Percentiles rank a stretch among this genome's conserved stretches.
These are phyloP conservation scores for Zoysia japonica DNA, from an alignment of 176 grass and related monocot species.

Conservation along the genomic window DNA sequence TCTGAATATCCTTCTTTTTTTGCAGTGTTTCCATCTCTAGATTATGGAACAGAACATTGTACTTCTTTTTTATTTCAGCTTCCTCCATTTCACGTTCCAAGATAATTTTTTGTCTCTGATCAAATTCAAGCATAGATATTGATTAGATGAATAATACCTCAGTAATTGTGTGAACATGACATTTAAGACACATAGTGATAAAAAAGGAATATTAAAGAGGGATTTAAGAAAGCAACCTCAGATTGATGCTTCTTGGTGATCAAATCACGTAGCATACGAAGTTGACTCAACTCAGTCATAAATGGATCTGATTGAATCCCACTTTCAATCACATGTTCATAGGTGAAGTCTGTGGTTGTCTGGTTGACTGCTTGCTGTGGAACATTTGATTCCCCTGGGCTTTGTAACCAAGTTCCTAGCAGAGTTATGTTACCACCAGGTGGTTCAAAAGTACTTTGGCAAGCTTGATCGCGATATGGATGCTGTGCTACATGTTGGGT, in stretches of 20 bases:
- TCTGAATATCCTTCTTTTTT: constrained; percentile 37
- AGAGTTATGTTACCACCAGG: constrained; percentile 22
- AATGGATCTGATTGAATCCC: constrained; percentile 27
- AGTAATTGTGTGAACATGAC: background rate
- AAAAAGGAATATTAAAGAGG: constrained; percentile 11
- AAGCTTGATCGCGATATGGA: background rate
- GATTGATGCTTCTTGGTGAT: constrained; percentile 40
- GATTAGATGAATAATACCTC: constrained; percentile 24
- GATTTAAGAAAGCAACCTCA: constrained; percentile 48
- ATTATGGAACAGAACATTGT: constrained; percentile 35
- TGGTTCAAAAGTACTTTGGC: constrained; percentile 23
- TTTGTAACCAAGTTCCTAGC: constrained; percentile 23
- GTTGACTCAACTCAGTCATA: constrained; percentile 37
- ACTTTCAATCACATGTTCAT: constrained; percentile 31
- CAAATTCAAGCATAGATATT: constrained; percentile 28
- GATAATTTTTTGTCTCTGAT: constrained; percentile 38
- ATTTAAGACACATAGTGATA: constrained; percentile 9
- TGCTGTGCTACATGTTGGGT: constrained; percentile 29
- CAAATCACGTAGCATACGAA: constrained; percentile 31
- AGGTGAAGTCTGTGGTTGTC: constrained; percentile 18
- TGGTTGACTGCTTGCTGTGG: constrained; percentile 20
- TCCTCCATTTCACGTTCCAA: constrained; percentile 41
- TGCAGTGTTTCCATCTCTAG: constrained; percentile 40
- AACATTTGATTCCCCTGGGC: constrained; percentile 27
- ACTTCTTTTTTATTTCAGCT: constrained; percentile 45